Evolutionary conservation across 1,284 basidiomycete genomes (phyloP).

Genomic region (Cerioporus squamosus): DNA sequence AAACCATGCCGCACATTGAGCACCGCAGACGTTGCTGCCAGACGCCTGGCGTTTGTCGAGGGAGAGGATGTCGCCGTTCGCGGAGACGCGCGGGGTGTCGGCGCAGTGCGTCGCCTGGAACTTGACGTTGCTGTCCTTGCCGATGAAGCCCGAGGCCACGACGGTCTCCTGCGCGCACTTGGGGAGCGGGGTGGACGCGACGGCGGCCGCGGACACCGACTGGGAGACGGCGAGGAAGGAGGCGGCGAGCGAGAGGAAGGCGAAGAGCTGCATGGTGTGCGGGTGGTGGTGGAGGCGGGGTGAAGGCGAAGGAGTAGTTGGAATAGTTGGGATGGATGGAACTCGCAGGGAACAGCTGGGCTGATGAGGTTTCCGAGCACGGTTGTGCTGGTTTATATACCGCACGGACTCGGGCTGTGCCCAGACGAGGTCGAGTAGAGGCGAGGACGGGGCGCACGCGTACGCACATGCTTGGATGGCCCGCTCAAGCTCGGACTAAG

Average conservation of each 20-base stretch:
- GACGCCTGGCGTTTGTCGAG: constrained; percentile 16
- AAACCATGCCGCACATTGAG: constrained; percentile 37
- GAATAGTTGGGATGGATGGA: too few relatives aligned
- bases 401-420: too few relatives aligned
- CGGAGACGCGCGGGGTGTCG: constrained; percentile 12
- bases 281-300: too few relatives aligned
- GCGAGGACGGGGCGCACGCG: too few relatives aligned
- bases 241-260: constrained; percentile 12
- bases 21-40: constrained; percentile 44
- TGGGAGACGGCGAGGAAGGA: constrained; percentile 15
- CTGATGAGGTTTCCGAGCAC: too few relatives aligned
- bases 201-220: constrained; percentile 2
- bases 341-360: too few relatives aligned
- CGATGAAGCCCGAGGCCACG: constrained; percentile 36
- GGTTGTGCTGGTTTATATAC: too few relatives aligned
- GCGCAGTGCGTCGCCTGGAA: constrained; percentile 38
- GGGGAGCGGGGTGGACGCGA: constrained; percentile 5
- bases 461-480: too few relatives aligned
- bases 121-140: constrained; percentile 41
- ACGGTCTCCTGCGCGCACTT: constrained; percentile 21
- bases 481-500: too few relatives aligned
- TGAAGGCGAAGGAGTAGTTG: too few relatives aligned
- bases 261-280: constrained; percentile 10
- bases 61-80: neutral
- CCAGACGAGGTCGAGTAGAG: too few relatives aligned